Evolutionary conservation across 306 rosid species (phyloP).

Genomic region (Rosa rugosa): DNA sequence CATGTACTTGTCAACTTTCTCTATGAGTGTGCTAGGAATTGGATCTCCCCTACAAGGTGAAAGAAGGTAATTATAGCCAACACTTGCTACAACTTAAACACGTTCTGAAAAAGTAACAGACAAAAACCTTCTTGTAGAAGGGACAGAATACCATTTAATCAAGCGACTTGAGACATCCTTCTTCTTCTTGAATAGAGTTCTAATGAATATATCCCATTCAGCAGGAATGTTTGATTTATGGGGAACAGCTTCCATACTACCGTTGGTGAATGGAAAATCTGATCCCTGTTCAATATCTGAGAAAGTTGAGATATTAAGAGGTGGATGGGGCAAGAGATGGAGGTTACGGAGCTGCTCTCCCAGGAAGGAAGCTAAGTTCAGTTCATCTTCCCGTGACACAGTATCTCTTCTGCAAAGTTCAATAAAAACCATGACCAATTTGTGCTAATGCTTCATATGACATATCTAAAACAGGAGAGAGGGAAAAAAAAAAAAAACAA

Average conservation of each 20-base stretch:
- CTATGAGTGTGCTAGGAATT: slow-evolving; percentile 68
- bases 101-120: background rate
- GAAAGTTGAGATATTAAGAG: slow-evolving; percentile 38
- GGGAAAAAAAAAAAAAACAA: background rate
- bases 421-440: slow-evolving; percentile 22
- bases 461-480: background rate
- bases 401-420: slow-evolving; percentile 67
- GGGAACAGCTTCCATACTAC: slow-evolving; percentile 34
- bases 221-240: slow-evolving; percentile 48
- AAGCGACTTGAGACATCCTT: slow-evolving; percentile 57
- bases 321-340: slow-evolving; percentile 86
- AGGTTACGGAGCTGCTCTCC: slow-evolving; percentile 78
- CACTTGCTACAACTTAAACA: background rate
- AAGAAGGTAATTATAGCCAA: background rate
- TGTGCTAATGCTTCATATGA: slow-evolving; percentile 10
- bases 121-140: background rate
- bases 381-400: slow-evolving; percentile 58
- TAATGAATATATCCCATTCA: slow-evolving; percentile 67
- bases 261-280: slow-evolving; percentile 30
- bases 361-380: slow-evolving; percentile 75
- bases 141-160: slow-evolving; percentile 63
- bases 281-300: slow-evolving; percentile 37
- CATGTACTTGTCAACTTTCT: slow-evolving; percentile 74
- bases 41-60: slow-evolving; percentile 76
- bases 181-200: slow-evolving; percentile 65